Conservation (phyloP, 768 basidiomycete genomes). For the Harrya chromipes region DNA sequence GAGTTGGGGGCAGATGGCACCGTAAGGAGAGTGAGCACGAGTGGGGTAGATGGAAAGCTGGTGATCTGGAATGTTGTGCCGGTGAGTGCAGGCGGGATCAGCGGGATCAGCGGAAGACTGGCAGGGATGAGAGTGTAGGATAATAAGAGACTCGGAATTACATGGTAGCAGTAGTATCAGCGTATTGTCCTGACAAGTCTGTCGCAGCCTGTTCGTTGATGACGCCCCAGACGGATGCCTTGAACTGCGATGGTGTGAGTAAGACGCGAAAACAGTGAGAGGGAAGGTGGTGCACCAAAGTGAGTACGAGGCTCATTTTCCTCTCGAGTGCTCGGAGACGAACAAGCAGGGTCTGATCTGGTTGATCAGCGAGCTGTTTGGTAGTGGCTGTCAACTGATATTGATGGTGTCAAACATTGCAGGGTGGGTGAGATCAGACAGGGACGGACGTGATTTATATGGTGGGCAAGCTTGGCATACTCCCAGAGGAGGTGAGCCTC, state of each 20-base stretch:
- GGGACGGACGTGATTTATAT: constrained; percentile 67
- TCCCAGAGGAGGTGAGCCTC: constrained; percentile 90
- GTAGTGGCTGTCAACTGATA: constrained; percentile 62
- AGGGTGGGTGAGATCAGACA: neutral
- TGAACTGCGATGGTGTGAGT: constrained; percentile 58
- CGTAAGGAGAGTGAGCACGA: constrained; percentile 80
- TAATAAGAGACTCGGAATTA: constrained; percentile 9
- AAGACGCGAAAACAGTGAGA: neutral
- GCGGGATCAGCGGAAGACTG: constrained; percentile 46
- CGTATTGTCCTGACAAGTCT: constrained; percentile 14
- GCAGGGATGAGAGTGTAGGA: constrained; percentile 45
- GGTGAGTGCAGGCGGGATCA: constrained; percentile 43
- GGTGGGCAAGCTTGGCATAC: constrained; percentile 82
- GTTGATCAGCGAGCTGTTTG: constrained; percentile 66
- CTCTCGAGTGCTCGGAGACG: constrained; percentile 81
- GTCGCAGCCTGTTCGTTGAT: constrained; percentile 69
- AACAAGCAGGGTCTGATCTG: constrained; percentile 73
- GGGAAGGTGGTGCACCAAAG: constrained; percentile 53
- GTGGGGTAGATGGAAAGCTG: constrained; percentile 90
- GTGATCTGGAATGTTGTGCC: constrained; percentile 85
- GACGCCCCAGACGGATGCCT: constrained; percentile 94
- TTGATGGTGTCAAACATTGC: neutral
- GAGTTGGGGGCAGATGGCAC: constrained; percentile 48
- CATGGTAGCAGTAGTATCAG: constrained; percentile 16
- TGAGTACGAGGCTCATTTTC: constrained; percentile 94